Conservation (phyloP, 2,329 filamentous ascomycete genomes). For the Didymellaceae sp. region DNA sequence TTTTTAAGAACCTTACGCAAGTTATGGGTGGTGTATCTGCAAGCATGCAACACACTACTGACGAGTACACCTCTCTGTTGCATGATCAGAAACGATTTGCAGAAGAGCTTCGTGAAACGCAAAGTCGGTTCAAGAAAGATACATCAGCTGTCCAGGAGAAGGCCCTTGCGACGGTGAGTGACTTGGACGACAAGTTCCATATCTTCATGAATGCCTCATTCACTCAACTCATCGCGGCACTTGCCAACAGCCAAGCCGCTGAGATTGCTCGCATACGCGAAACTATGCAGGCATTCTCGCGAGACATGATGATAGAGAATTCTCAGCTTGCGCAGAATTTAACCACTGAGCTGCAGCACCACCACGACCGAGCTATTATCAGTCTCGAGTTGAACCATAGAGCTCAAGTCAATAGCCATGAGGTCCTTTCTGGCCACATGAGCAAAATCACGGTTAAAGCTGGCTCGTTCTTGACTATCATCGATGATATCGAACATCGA, state of each 20-base stretch:
- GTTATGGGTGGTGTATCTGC: conserved; percentile 32
- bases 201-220: conserved; percentile 30
- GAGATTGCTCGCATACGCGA: conserved; percentile 24
- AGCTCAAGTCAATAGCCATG: conserved; percentile 28
- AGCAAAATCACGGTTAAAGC: conserved; percentile 18
- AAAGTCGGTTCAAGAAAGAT: conserved; percentile 26
- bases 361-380: conserved; percentile 21
- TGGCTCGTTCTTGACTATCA: conserved; percentile 21
- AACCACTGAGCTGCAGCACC: conserved; percentile 23
- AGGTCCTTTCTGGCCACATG: conserved; percentile 22
- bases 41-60: conserved; percentile 27
- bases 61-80: conserved; percentile 34
- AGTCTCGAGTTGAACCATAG: conserved; percentile 25
- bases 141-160: conserved; percentile 28
- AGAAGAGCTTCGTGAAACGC: conserved; percentile 28
- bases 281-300: conserved; percentile 30
- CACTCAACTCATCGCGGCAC: conserved; percentile 23
- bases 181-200: conserved; percentile 29
- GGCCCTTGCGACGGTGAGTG: conserved; percentile 25
- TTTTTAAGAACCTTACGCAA: conserved; percentile 43
- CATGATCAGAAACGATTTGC: conserved; percentile 33
- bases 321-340: conserved; percentile 24
- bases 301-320: conserved; percentile 26
- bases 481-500: conserved; percentile 26
- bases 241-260: conserved; percentile 24